A percentile compares a stretch with the other conserved stretches of the same genome.
These are phyloP conservation scores for Zygotorulaspora danielsina DNA, from an alignment of 805 yeast species.

Conservation along the genomic window DNA sequence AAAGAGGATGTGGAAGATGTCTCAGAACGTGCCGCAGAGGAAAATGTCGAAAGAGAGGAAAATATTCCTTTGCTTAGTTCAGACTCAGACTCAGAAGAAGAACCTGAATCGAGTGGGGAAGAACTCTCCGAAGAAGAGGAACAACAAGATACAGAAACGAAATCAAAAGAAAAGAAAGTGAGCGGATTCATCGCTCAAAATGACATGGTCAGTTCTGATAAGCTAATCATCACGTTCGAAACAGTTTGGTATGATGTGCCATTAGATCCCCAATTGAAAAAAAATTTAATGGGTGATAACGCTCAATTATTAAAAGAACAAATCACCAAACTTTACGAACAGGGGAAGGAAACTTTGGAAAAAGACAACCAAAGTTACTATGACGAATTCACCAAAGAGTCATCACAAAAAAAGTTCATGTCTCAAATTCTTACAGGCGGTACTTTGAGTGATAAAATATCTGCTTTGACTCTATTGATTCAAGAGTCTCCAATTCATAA, in stretches of 20 bases:
- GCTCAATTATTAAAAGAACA: conserved; percentile 43
- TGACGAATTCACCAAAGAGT: conserved; percentile 67
- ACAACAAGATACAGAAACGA: conserved; percentile 26
- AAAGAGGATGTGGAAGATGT: conserved; percentile 36
- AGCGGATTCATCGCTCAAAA: conserved; percentile 34
- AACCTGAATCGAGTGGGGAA: conserved; percentile 26
- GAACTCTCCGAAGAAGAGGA: conserved; percentile 31
- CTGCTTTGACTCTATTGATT: conserved; percentile 85
- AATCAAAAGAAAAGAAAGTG: conserved; percentile 24
- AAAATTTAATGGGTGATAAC: conserved; percentile 24
- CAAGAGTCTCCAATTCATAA: conserved; percentile 96
- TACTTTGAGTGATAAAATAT: conserved; percentile 91
- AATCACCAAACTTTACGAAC: conserved; percentile 54
- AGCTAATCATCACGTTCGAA: conserved; percentile 55
- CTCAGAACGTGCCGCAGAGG: conserved; percentile 22
- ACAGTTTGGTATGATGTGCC: conserved; percentile 75
- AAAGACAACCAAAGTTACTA: conserved; percentile 67
- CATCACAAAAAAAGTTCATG: conserved; percentile 82
- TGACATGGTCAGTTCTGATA: conserved; percentile 49
- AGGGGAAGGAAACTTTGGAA: conserved; percentile 63
- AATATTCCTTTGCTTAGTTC: conserved; percentile 13
- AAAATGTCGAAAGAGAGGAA: conserved; percentile 25
- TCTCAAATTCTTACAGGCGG: conserved; percentile 85
- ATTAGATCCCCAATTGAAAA: conserved; percentile 32
- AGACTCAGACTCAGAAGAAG: conserved; percentile 27